Percentiles rank a stretch among this genome's conserved stretches.
Evolutionary conservation across 1,284 basidiomycete species (phyloP).

Genomic region (Pseudozyma thailandica): DNA sequence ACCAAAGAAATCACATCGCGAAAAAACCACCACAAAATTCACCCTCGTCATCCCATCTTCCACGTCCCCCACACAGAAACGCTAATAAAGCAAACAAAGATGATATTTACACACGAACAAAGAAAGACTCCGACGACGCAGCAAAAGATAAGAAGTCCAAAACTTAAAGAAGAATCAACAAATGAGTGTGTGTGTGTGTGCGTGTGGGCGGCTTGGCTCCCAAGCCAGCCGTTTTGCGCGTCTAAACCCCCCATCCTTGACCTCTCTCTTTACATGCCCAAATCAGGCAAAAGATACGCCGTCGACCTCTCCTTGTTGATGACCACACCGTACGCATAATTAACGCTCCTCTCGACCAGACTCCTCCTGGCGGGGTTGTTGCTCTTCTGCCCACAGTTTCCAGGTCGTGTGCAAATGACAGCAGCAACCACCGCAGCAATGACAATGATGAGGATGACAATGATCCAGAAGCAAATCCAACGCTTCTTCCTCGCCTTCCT

Average conservation of each 20-base stretch:
- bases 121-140: background rate
- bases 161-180: background rate
- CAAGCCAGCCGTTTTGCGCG: too few species aligned
- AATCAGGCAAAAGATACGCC: slow-evolving; percentile 30
- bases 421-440: slow-evolving; percentile 55
- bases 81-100: background rate
- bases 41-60: background rate
- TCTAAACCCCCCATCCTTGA: background rate
- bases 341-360: slow-evolving; percentile 19
- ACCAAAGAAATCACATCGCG: background rate
- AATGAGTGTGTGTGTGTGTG: background rate
- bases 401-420: slow-evolving; percentile 46
- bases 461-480: slow-evolving; percentile 65
- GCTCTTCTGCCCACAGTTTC: slow-evolving; percentile 23
- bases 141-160: background rate
- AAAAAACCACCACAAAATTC: background rate
- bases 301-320: slow-evolving; percentile 21
- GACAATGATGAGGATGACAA: slow-evolving; percentile 57
- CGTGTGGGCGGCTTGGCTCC: background rate
- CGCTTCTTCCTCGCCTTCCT: slow-evolving; percentile 79
- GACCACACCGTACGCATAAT: slow-evolving; percentile 13
- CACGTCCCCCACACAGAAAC: background rate
- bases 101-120: slow-evolving; percentile 2
- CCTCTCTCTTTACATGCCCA: slow-evolving; percentile 20
- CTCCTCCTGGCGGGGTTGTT: slow-evolving; percentile 14